Evolutionary conservation across 257 asterid species (phyloP), one percentile per base, ranked within the genome.

Genomic region (Buddleja alternifolia): DNA sequence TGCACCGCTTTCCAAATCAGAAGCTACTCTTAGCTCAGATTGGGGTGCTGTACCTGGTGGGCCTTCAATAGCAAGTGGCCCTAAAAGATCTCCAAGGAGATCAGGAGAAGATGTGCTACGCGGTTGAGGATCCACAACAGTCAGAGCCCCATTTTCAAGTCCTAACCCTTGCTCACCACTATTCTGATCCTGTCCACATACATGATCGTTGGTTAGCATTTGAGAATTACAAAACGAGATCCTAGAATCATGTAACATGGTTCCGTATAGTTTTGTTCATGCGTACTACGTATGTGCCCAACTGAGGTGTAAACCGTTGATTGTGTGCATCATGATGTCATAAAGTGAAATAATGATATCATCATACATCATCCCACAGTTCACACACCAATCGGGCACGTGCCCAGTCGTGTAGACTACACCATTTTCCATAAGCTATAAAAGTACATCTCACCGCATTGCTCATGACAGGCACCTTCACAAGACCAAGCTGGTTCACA

Each of bases 31-130:
- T 12, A 78, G 83, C 80, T 79, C 84, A 72, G 92, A 52, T 77
- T 80, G 88, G 47, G 74, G 66, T 67, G 82, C 63, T 66, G 78
- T 73, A 63, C 60, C 81, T 8, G 84, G 79, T 54, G 89, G 90
- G 75, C 90, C 94, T 69, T 84, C 96, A 78, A 89, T 92, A 60
- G 96, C 89, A 61, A 92, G 77, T 20, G 98, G 84, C 56, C 85
- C 95, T 73, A 92, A 76, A 60, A 89, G 92, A 82, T 92, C 98
- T 56, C 95, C 96, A 79, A 92, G 83, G 78, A 89, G 89, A 75
- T 92, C 98, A 66, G 89, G 84, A 62, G 98, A 83, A 67, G 89
- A 73, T 11, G 85, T 61, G 74, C 83, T 78, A 54, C 87, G 67
- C 55, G 88, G 89, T 80, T 89, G 92, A 64, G 96, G 83, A 83